Evolutionary conservation across 768 basidiomycete genomes (phyloP), one percentile per base, ranked within the genome.

Genomic region (Coprinopsis sp.): DNA sequence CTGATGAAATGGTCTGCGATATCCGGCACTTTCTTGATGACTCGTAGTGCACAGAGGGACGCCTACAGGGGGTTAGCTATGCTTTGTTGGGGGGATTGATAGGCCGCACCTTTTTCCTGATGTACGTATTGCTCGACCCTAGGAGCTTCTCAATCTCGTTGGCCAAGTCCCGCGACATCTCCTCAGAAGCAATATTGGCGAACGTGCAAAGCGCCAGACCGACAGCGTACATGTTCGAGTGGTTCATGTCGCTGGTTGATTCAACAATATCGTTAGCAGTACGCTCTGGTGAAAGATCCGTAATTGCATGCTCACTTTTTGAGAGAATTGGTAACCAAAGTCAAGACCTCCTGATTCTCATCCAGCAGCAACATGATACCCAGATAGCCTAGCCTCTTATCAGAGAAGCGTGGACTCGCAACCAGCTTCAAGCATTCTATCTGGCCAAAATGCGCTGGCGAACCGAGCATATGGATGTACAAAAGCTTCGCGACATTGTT

Each of bases 381-480:
- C 27, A 99, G 72, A 59, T 98, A 99, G 0, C 96, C 96, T 13
- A 98, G 72, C 19, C 94, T 78, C 69, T 99, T 99, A 73, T 99
- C 96, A 33, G 87, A 79, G 68, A 98, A 99, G 37, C 94, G 78
- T 13, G 93, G 92, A 60, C 91, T 91, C 25, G 93, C 93, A 30
- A 96, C 93, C 36, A 93, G 82, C 63, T 92, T 93, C 56, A 93
- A 71, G 67, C 92, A 94, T 72, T 95, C 92, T 64, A 99, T 97
- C 74, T 99, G 96, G 44, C 95, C 96, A 62, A 97, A 99, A 65
- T 99, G 96, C 24, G 96, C 96, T 7, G 93, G 91, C 36, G 94
- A 97, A 46, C 96, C 96, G 30, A 96, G 84, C 93, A 99, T 97
- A 64, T 95, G 91, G 69, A 96, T 96, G 71, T 99, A 98, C 50